Evolutionary conservation across 2,329 filamentous ascomycete genomes (phyloP).

Genomic region (Alternaria sp.): DNA sequence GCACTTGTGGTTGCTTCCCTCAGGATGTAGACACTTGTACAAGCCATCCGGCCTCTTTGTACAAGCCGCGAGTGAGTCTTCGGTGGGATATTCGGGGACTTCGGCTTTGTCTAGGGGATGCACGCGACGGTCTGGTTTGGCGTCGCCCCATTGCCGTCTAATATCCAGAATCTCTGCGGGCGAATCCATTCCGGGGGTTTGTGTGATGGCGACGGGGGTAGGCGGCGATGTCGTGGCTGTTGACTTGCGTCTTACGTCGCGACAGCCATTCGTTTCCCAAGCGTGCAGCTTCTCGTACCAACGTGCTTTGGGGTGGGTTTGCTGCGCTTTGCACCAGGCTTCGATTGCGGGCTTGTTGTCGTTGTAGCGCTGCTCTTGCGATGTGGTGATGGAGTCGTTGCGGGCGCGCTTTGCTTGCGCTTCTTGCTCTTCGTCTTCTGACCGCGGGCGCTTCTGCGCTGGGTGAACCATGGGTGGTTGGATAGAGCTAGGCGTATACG

Average conservation of each 20-base stretch:
- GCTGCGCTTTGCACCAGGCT: neutral
- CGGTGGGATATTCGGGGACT: neutral
- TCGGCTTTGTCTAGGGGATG: neutral
- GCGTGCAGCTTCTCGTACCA: neutral
- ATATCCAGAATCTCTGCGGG: neutral
- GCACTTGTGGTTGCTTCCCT: neutral
- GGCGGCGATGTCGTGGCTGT: neutral
- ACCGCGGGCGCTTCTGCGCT: neutral
- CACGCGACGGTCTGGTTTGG: neutral
- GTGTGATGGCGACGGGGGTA: accelerated
- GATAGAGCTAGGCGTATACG: neutral
- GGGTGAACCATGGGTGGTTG: neutral
- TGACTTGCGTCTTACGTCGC: neutral
- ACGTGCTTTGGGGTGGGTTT: neutral
- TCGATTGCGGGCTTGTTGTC: neutral
- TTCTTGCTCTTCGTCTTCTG: neutral
- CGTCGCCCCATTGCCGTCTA: neutral
- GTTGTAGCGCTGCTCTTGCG: neutral
- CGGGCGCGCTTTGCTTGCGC: neutral
- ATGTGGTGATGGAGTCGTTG: neutral
- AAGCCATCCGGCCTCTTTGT: accelerated
- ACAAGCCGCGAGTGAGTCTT: neutral
- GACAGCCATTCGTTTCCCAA: neutral
- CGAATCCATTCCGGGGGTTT: neutral
- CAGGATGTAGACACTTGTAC: neutral